Evolutionary conservation across 768 basidiomycete species (phyloP).

Genomic region (Lactifluus subvellereus): DNA sequence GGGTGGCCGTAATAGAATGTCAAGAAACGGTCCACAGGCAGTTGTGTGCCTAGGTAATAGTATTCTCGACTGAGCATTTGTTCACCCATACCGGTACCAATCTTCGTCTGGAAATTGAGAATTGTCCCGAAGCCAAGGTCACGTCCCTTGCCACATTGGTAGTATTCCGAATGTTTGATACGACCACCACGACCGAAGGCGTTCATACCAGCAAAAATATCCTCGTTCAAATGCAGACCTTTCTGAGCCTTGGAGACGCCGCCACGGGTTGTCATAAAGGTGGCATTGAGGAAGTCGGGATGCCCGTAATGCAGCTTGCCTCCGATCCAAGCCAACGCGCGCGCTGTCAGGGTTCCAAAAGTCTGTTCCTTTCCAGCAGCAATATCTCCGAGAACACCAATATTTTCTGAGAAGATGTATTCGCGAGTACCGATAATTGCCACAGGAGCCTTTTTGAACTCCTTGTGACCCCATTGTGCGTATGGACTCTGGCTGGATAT

Average conservation of each 20-base stretch:
- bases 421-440: conserved; percentile 98
- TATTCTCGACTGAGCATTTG: conserved; percentile 99
- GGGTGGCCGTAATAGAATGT: conserved; percentile 99
- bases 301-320: conserved; percentile 99
- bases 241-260: conserved; percentile 99
- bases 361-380: conserved; percentile 99
- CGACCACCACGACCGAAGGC: conserved; percentile 96
- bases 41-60: conserved; percentile 96
- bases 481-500: conserved; percentile 93
- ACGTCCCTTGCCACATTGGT: conserved; percentile 98
- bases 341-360: conserved; percentile 96
- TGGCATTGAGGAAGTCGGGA: conserved; percentile 97
- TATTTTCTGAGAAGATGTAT: conserved; percentile 99
- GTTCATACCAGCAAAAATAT: conserved; percentile 99
- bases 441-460: conserved; percentile 84
- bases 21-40: conserved; percentile 97
- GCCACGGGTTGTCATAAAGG: conserved; percentile 97
- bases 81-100: conserved; percentile 99
- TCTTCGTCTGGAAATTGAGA: conserved; percentile 99
- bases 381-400: conserved; percentile 97
- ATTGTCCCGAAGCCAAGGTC: conserved; percentile 99
- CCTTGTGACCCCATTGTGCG: conserved; percentile 91
- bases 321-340: conserved; percentile 93
- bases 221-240: conserved; percentile 96
- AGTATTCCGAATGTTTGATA: conserved; percentile 99